Evolutionary conservation across 83 land plant genomes (phyloP), one percentile per base, ranked within the genome.

Genomic region (Diphasiastrum complanatum): DNA sequence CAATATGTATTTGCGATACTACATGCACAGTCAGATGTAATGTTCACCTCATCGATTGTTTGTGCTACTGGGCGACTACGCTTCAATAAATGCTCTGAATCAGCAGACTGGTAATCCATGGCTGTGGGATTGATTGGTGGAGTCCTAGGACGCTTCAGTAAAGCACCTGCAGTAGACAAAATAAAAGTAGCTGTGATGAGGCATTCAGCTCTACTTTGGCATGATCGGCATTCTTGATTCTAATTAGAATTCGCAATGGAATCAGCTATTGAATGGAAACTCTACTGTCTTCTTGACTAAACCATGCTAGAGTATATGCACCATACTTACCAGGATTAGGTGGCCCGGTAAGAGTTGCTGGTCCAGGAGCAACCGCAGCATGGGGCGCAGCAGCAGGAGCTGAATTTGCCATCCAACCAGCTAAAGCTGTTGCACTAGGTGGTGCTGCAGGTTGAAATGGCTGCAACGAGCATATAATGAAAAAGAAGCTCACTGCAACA

Each of bases 341-440:
- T 49, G 85, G 72, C 37, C 75, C 76, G 72, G 71, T 35, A 37
- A 93, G 70, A 46, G 89, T 86, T 33, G 93, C 78, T 2, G 92
- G 75, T 18, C 83, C 89, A 33, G 78, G 79, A 77, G 85, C 83
- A 51, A 81, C 89, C 18, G 89, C 73, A 33, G 83, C 78, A 68
- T 93, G 91, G 67, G 85, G 80, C 28, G 85, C 84, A 46, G 86
- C 66, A 40, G 96, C 64, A n/a, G n/a, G n/a, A 66, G 56, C 80
- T 26, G 95, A 70, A 70, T 83, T 89, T 5, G 89, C 74, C 95
- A 93, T 89, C 99, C 95, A 91, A 18, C 95, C 92, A 63, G 81
- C 92, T 24, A 85, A 69, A 29, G 86, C 78, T 22, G 76, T 78
- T 65, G 86, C 84, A 56, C 81, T 78, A 33, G 81, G 76, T 61